phyloP scores from a whole-genome alignment of 1,284 basidiomycete genomes.

The Phaffia rhodozyma region DNA sequence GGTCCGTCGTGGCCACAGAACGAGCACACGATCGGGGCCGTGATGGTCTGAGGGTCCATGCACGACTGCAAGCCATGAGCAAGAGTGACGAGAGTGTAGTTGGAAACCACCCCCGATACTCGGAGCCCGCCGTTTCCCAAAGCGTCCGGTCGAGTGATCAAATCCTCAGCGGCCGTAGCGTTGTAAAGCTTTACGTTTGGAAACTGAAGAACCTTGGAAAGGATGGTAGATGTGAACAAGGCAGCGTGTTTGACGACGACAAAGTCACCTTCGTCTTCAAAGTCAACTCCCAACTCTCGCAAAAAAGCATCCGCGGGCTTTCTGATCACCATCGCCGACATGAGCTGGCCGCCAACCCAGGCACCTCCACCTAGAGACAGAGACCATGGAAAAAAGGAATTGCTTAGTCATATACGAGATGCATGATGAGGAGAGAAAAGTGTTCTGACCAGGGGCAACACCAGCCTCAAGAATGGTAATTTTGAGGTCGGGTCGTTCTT shows the following conservation, averaged over 20 bases:
- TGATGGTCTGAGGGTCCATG: slow-evolving; percentile 79
- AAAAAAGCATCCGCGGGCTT: slow-evolving; percentile 70
- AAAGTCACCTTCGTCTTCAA: slow-evolving; percentile 68
- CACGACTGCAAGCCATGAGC: slow-evolving; percentile 50
- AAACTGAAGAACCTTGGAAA: slow-evolving; percentile 58
- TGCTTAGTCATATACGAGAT: too few species aligned
- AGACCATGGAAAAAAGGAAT: too few species aligned
- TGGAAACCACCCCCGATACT: slow-evolving; percentile 70
- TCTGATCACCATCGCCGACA: slow-evolving; percentile 74
- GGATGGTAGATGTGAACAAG: slow-evolving; percentile 65
- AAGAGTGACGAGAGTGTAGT: slow-evolving; percentile 71
- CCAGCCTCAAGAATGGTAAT: slow-evolving; percentile 71
- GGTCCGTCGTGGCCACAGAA: slow-evolving; percentile 54
- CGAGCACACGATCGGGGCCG: slow-evolving; percentile 52
- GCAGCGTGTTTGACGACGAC: slow-evolving; percentile 72
- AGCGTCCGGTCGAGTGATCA: slow-evolving; percentile 53
- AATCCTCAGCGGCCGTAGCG: slow-evolving; percentile 60
- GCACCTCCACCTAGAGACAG: slow-evolving; percentile 35
- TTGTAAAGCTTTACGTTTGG: slow-evolving; percentile 50
- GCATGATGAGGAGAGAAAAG: too few species aligned
- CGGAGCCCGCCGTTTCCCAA: slow-evolving; percentile 46
- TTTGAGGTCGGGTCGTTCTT: slow-evolving; percentile 57
- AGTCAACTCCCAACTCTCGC: slow-evolving; percentile 57
- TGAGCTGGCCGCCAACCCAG: slow-evolving; percentile 70
- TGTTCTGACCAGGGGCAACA: slow-evolving; percentile 52